A percentile compares a stretch with the other conserved stretches of the same genome.
Evolutionary conservation across 2,329 filamentous ascomycete species (phyloP).

Genomic region (Botrytis galanthina): DNA sequence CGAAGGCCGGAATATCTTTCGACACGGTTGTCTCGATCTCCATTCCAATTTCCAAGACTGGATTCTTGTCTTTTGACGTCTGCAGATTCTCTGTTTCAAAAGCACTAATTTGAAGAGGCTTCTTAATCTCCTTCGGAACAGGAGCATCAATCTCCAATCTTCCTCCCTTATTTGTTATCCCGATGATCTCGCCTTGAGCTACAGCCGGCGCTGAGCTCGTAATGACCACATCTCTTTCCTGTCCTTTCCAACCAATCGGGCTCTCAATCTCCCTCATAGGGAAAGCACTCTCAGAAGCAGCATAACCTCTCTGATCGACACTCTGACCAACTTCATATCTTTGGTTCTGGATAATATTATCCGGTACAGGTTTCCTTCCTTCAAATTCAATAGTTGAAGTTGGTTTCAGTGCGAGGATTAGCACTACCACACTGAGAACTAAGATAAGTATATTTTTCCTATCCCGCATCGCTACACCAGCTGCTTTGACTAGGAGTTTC

Average conservation of each 20-base stretch:
- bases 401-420: slow-evolving; percentile 47
- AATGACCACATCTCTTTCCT: background rate
- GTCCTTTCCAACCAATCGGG: background rate
- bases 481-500: slow-evolving; percentile 54
- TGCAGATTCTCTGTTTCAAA: background rate
- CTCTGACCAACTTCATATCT: background rate
- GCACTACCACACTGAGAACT: slow-evolving; percentile 52
- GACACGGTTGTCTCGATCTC: background rate
- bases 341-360: slow-evolving; percentile 13
- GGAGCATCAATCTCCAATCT: slow-evolving; percentile 4
- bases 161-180: background rate
- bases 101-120: background rate
- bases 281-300: background rate
- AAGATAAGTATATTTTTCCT: slow-evolving; percentile 59
- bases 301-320: background rate
- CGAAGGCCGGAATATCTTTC: background rate
- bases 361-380: background rate
- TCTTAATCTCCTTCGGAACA: background rate
- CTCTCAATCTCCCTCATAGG: background rate
- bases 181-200: background rate
- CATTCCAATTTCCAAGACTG: background rate
- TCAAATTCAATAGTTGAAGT: background rate
- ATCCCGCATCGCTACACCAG: slow-evolving; percentile 54
- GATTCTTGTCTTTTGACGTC: no score
- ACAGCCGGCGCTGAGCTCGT: background rate